Conservation (phyloP, 805 yeast genomes). For the Spathaspora sp. region DNA sequence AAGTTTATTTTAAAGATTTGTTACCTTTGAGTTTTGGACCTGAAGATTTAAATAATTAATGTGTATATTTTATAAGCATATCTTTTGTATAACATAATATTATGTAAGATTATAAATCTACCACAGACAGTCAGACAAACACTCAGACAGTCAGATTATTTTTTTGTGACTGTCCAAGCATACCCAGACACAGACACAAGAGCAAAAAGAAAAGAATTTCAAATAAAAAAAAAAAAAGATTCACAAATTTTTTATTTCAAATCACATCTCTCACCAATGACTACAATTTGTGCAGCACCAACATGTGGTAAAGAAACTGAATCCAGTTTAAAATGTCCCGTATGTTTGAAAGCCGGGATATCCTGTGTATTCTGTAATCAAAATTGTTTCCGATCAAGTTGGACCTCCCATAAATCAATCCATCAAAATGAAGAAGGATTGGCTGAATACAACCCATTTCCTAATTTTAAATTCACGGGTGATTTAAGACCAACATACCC, state of each 20-base stretch:
- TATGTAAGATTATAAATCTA: too few relatives aligned
- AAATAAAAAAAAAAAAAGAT: too few relatives aligned
- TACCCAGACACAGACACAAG: background rate
- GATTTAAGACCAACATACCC: conserved; percentile 77
- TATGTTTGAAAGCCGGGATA: conserved; percentile 73
- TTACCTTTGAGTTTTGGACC: conserved; percentile 90
- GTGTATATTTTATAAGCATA: background rate
- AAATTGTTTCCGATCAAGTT: conserved; percentile 70
- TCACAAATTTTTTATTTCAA: background rate
- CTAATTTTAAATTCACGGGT: conserved; percentile 73
- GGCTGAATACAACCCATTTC: conserved; percentile 79
- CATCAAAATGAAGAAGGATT: conserved; percentile 57
- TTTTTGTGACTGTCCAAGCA: background rate
- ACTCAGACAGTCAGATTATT: too few relatives aligned
- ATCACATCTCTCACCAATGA: conserved; percentile 5
- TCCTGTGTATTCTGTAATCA: conserved; percentile 76
- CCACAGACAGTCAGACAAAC: too few relatives aligned
- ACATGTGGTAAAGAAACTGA: conserved; percentile 82
- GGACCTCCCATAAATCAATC: conserved; percentile 69
- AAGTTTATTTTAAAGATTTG: conserved; percentile 55
- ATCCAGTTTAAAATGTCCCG: conserved; percentile 82
- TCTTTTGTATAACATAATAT: too few relatives aligned
- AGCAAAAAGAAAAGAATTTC: background rate
- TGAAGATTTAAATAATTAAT: conserved; percentile 39
- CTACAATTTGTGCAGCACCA: conserved; percentile 60